Base-by-base conservation (phyloP, 495 filamentous ascomycete genomes). In the Physcia stellaris region DNA sequence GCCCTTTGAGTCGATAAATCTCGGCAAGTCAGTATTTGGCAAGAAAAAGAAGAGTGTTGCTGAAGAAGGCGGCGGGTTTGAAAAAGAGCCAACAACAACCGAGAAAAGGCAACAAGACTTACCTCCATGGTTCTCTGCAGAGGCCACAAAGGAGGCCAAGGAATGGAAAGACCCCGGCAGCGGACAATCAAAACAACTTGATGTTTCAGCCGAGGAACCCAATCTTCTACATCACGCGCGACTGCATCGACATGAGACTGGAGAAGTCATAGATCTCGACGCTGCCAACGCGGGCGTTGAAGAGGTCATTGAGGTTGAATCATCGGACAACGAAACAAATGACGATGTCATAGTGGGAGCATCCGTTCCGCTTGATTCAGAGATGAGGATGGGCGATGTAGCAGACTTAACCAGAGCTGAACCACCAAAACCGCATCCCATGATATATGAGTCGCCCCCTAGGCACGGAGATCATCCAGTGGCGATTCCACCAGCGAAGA, bases 1-100 rank as follows among this genome's bases (percentile, higher is more conserved):
- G 12, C 88, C 88, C 1, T 96, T 96, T 48, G 84, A 94, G 53
- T 83, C 79, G 32, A 63, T 98, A 1, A 71, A 83, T 50, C 71
- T 88, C 45, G 68, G 67, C 41, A 63, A 70, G 53, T 68, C 64
- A 15, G 63, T 79, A 12, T 67, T 74, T 36, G 59, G 58, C 16
- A 66, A 58, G 48, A 77, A 69, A 50, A 66, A 59, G 48, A 41
- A 58, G 29, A 41, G 58, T 41, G 24, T 47, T 31, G 30, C 51
- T 12, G 76, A 77, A 10, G 69, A 72, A 4, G 71, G 71, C 16
- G 84, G 83, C 6, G 84, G 86, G 0, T 92, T 88, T 54, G 61
- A 75, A 26, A 71, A 67, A 45, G 64, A 69, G 19, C 30, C 53
- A 7, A 21, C 46, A 5, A 47, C 65, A 15, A 57, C 70, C 16